Percentiles rank a stretch among this genome's conserved stretches.
Evolutionary conservation across 257 asterid genomes (phyloP).

Genomic region (Plantago ovata): DNA sequence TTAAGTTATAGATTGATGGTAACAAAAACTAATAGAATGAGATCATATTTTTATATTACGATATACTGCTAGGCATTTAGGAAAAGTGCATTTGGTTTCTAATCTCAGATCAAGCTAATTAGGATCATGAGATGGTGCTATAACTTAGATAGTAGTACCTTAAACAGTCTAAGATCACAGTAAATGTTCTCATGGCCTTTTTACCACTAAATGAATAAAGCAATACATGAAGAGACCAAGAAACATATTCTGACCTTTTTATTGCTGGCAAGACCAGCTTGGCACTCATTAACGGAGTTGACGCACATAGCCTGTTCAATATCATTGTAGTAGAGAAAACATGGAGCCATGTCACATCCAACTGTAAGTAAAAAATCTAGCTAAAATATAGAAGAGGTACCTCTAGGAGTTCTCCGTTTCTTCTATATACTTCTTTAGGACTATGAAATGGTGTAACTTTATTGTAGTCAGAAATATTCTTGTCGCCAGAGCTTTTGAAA

Average conservation of each 20-base stretch:
- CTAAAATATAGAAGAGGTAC: constrained; percentile 34
- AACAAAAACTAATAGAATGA: constrained; percentile 1
- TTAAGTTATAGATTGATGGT: constrained; percentile 6
- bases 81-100: no score
- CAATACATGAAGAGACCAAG: constrained; percentile 19
- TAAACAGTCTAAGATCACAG: not conserved
- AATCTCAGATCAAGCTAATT: no score
- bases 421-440: constrained; percentile 69
- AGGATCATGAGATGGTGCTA: no score
- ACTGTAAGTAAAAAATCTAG: constrained; percentile 10
- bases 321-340: constrained; percentile 17
- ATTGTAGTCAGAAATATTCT: constrained; percentile 36
- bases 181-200: not conserved
- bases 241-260: constrained; percentile 54
- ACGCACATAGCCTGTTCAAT: constrained; percentile 77
- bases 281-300: constrained; percentile 71
- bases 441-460: constrained; percentile 60
- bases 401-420: constrained; percentile 94
- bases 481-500: constrained; percentile 55
- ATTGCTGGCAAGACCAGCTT: constrained; percentile 89
- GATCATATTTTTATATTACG: no score
- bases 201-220: not conserved
- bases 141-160: no score
- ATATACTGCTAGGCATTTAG: no score
- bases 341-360: constrained; percentile 6